Percentiles rank a stretch among this genome's conserved stretches.
These are phyloP conservation scores for Rhynchospora tenuis DNA, from an alignment of 176 grass and related monocot species.

Conservation along the genomic window DNA sequence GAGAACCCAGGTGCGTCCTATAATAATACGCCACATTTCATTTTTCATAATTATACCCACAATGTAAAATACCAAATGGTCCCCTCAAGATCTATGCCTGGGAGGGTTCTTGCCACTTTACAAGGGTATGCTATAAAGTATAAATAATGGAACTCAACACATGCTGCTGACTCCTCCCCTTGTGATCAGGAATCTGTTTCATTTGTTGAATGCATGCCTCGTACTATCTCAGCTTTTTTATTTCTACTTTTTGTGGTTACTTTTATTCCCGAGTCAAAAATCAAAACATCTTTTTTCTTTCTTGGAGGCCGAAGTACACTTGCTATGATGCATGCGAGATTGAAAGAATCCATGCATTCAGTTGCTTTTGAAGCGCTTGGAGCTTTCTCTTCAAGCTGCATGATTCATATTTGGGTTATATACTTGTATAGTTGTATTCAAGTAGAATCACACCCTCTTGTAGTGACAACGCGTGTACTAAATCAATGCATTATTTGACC, in stretches of 20 bases:
- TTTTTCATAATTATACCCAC: not conserved
- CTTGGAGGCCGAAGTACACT: conserved; percentile 3
- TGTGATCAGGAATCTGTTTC: conserved; percentile 27
- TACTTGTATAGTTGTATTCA: not conserved
- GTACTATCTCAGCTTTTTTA: conserved; percentile 11
- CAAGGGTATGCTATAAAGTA: not conserved
- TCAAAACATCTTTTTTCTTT: not conserved
- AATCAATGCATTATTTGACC: not conserved
- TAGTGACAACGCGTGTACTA: not conserved
- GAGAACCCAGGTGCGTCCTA: not conserved
- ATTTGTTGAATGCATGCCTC: conserved; percentile 23
- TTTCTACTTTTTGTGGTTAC: not conserved
- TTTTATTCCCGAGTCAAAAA: conserved; percentile 8
- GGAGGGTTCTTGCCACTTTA: conserved; percentile 6
- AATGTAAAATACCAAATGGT: not conserved
- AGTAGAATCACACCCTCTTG: not conserved
- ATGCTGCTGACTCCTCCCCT: conserved; percentile 29
- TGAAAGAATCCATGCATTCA: conserved; percentile 1
- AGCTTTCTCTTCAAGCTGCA: not conserved
- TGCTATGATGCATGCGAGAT: conserved; percentile 2
- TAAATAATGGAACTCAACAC: conserved; percentile 8
- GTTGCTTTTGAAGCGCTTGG: conserved; percentile 2
- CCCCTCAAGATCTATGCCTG: conserved; percentile 3
- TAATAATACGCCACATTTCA: not conserved
- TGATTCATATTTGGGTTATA: not conserved